Conservation (phyloP, 106 monocot genomes). For the Dendrobium nobile region DNA sequence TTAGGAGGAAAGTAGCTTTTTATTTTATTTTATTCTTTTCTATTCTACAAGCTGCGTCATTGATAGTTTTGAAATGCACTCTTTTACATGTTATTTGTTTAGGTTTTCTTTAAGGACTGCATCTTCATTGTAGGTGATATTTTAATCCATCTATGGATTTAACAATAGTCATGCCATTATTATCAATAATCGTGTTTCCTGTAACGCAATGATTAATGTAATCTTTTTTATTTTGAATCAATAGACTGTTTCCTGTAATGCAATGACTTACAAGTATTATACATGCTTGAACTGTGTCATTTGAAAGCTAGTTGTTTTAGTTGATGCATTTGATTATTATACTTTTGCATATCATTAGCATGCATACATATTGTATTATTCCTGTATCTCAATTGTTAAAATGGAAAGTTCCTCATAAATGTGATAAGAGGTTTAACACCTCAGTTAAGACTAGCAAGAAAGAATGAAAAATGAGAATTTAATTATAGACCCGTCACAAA, state of each 20-base stretch:
- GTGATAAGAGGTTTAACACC: too few relatives aligned
- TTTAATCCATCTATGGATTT: too few relatives aligned
- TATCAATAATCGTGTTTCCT: not conserved
- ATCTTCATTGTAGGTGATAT: not conserved
- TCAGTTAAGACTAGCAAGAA: too few relatives aligned
- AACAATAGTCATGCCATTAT: not conserved
- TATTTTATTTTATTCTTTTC: not conserved
- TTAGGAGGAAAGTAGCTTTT: not conserved
- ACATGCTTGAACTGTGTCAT: not conserved
- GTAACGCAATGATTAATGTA: not conserved
- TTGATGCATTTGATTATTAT: not conserved
- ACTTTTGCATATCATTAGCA: not conserved
- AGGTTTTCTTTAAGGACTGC: not conserved
- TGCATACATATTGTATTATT: not conserved
- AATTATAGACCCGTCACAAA: not conserved
- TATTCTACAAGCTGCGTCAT: not conserved
- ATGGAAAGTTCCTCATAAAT: too few relatives aligned
- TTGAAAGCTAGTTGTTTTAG: not conserved
- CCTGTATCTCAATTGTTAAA: not conserved
- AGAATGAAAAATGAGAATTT: not conserved
- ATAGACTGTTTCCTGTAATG: not conserved
- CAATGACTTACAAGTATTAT: not conserved
- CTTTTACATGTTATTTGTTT: not conserved
- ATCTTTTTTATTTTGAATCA: too few relatives aligned
- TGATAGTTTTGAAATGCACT: not conserved